Percentiles rank a stretch among this genome's conserved stretches.
Conservation (phyloP, 768 basidiomycete species). For the Mycena kentingensis region DNA sequence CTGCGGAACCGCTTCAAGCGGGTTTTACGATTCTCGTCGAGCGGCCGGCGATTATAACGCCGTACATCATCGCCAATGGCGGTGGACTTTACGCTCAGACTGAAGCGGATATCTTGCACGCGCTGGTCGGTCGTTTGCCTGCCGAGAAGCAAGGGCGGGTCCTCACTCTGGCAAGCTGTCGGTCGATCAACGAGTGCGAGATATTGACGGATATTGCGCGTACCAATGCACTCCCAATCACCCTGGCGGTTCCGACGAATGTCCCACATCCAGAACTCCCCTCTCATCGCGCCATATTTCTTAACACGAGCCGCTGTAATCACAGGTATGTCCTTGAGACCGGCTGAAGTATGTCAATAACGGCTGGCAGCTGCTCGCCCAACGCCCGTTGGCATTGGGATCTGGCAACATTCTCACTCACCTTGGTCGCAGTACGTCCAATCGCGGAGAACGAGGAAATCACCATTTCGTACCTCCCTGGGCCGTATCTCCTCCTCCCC, state of each 20-base stretch:
- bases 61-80: conserved; percentile 34
- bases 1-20: conserved; percentile 20
- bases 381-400: conserved; percentile 45
- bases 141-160: conserved; percentile 28
- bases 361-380: conserved; percentile 37
- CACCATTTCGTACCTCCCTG: conserved; percentile 37
- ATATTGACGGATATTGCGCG: conserved; percentile 32
- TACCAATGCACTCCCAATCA: conserved; percentile 36
- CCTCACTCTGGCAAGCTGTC: conserved; percentile 30
- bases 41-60: conserved; percentile 44
- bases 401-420: conserved; percentile 30
- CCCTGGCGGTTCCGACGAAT: conserved; percentile 29
- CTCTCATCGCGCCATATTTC: conserved; percentile 39
- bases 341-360: neutral
- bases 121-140: conserved; percentile 32
- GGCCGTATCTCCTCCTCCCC: conserved; percentile 25
- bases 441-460: conserved; percentile 40
- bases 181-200: conserved; percentile 13
- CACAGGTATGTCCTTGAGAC: conserved; percentile 38
- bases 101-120: conserved; percentile 33
- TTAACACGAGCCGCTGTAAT: conserved; percentile 39
- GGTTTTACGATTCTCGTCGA: conserved; percentile 33
- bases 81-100: conserved; percentile 2
- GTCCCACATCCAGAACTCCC: conserved; percentile 27
- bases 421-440: conserved; percentile 37